Conservation (phyloP, 331 rosid genomes). For the Rosa hybrid region DNA sequence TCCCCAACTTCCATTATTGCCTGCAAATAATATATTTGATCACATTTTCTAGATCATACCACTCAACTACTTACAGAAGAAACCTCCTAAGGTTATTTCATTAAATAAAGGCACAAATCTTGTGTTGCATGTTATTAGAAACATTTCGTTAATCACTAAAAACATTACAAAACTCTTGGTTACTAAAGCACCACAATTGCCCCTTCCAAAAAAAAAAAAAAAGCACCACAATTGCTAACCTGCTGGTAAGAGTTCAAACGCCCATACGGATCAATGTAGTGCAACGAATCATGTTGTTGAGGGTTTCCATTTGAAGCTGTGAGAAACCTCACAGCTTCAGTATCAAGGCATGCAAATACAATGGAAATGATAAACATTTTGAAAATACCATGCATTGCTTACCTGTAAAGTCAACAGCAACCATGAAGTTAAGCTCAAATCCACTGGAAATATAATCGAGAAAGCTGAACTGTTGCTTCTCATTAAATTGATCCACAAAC, state of each 20-base stretch:
- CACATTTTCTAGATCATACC: no score
- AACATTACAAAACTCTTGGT: not conserved
- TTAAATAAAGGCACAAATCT: not conserved
- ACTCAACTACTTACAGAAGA: not conserved
- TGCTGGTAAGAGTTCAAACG: constrained; percentile 72
- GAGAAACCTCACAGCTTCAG: constrained; percentile 27
- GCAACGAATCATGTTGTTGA: constrained; percentile 57
- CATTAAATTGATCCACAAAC: constrained; percentile 65
- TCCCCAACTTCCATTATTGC: constrained; percentile 82
- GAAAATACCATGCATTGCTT: constrained; percentile 1
- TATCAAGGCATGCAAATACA: constrained; percentile 9
- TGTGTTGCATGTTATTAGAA: not conserved
- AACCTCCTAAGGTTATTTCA: not conserved
- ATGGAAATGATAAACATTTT: not conserved
- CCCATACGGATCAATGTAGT: constrained; percentile 62
- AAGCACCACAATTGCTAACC: constrained; percentile 38
- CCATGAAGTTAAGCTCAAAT: constrained; percentile 90
- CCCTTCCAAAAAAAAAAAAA: no score
- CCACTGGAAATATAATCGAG: constrained; percentile 85
- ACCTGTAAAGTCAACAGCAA: constrained; percentile 92
- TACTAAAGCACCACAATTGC: constrained; percentile 6
- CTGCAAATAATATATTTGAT: constrained; percentile 36
- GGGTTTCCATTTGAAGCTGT: constrained; percentile 92
- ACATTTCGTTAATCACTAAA: not conserved
- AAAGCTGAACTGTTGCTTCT: constrained; percentile 71